Percentiles rank a stretch among this genome's conserved stretches.
These are phyloP conservation scores for Teunomyces panamensis DNA, from an alignment of 805 yeast species.

Conservation along the genomic window DNA sequence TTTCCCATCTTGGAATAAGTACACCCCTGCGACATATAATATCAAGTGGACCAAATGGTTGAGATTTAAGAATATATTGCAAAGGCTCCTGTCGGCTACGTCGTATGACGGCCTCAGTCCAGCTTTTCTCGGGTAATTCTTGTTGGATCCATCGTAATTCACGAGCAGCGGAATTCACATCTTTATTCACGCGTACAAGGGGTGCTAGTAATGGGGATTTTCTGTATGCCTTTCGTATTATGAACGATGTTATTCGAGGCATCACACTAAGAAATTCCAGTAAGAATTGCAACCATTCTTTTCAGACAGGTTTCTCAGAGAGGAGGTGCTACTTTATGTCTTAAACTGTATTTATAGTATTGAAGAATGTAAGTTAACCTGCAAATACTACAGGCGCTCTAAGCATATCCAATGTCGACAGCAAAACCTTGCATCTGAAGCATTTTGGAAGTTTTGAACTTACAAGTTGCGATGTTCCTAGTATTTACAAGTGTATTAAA, in stretches of 20 bases:
- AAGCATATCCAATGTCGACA: too few species aligned
- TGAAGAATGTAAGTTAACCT: too few species aligned
- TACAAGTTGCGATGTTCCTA: neutral
- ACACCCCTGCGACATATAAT: conserved; percentile 63
- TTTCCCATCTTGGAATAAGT: conserved; percentile 90
- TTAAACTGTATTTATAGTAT: too few species aligned
- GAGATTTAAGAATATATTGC: conserved; percentile 80
- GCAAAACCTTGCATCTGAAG: too few species aligned
- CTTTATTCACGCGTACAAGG: conserved; percentile 28
- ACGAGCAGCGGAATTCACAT: conserved; percentile 42
- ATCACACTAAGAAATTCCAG: conserved; percentile 9
- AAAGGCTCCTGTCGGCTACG: conserved; percentile 63
- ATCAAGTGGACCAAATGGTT: conserved; percentile 77
- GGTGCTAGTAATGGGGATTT: conserved; percentile 29
- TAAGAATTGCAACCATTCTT: neutral
- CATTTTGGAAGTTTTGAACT: too few species aligned
- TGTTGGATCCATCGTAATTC: conserved; percentile 64
- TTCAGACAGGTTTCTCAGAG: neutral
- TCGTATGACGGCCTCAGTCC: conserved; percentile 50
- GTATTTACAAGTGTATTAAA: conserved; percentile 8
- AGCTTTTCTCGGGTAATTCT: conserved; percentile 49
- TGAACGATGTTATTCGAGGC: conserved; percentile 31
- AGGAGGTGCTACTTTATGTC: too few species aligned
- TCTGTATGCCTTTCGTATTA: conserved; percentile 25
- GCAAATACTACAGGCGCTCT: too few species aligned